Evolutionary conservation across 2,329 filamentous ascomycete species (phyloP), one percentile per base, ranked within the genome.

Genomic region (Canariomyces notabilis): DNA sequence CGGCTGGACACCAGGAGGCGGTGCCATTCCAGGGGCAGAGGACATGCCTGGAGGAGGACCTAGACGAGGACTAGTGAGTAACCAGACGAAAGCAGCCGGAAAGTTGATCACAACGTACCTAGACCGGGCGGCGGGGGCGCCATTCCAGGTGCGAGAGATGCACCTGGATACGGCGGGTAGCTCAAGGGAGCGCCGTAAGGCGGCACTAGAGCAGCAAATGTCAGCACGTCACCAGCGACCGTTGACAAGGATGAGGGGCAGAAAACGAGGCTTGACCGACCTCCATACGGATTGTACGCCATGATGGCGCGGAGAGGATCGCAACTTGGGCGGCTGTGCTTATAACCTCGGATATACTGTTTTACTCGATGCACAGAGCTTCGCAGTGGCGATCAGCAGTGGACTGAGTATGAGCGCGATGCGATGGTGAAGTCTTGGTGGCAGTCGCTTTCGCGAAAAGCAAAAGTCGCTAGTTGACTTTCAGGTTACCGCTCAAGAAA

Each of bases 41-140:
- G 84, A 78, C 79, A 89, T 87, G 71, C 85, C 87, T 72, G 87
- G 86, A 63, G 87, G 85, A 67, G 84, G 78, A 67, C 80, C 85
- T 88, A 51, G 15, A 23, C 19, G 7, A 22, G 34, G 4, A 19
- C 5, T 14, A 9, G 49, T 55, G 14, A 46, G 52, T 56, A 34
- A 31, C 31, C 23, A 60, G 50, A 42, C 41, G 11, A 4, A 15
- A 16, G 19, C 22, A 6, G 20, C 18, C 8, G 15, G 8, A 1
- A 16, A 14, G 42, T 9, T 12, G 37, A 18, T n/a, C 49, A 32
- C 12, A 31, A 64, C 79, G 67, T 76, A 91, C 89, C 87, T 79
- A 89, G 81, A 68, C 87, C 88, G 58, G 89, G 87, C 59, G 87
- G 86, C 59, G 84, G n/a, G n/a, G n/a, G 81, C 55, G 80, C 83